These are phyloP conservation scores for Penicillium sp. DNA, from an alignment of 2,329 filamentous ascomycete genomes.

Conservation along the genomic window DNA sequence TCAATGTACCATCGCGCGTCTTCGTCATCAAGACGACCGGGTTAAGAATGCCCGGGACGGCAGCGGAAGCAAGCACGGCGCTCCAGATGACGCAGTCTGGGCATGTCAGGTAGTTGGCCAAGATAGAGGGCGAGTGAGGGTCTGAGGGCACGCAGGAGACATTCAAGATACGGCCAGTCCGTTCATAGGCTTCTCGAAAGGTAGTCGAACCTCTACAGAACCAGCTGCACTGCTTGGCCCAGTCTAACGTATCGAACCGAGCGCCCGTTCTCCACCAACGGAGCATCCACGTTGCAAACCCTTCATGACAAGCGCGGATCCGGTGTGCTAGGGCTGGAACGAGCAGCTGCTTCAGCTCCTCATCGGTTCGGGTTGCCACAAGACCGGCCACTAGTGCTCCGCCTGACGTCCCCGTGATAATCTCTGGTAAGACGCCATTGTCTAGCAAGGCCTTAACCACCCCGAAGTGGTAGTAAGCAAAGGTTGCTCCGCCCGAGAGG, in stretches of 20 bases:
- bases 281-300: conserved; percentile 69
- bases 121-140: conserved; percentile 85
- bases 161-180: conserved; percentile 91
- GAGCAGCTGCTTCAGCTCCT: conserved; percentile 80
- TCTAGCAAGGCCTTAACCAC: conserved; percentile 88
- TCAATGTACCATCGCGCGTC: conserved; percentile 69
- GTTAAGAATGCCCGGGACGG: conserved; percentile 93
- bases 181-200: conserved; percentile 89
- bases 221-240: conserved; percentile 83
- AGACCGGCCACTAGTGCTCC: conserved; percentile 86
- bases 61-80: conserved; percentile 88
- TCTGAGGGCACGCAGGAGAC: conserved; percentile 95
- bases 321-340: conserved; percentile 81
- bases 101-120: conserved; percentile 91
- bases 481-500: conserved; percentile 86
- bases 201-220: conserved; percentile 89
- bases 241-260: conserved; percentile 88
- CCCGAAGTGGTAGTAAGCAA: conserved; percentile 96
- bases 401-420: conserved; percentile 94
- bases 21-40: conserved; percentile 93
- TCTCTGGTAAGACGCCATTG: conserved; percentile 78
- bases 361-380: conserved; percentile 84
- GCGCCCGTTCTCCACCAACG: conserved; percentile 93
- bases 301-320: conserved; percentile 82
- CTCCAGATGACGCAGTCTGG: conserved; percentile 99